Base-by-base conservation (phyloP, 768 basidiomycete genomes). In the Royoungia palumana region DNA sequence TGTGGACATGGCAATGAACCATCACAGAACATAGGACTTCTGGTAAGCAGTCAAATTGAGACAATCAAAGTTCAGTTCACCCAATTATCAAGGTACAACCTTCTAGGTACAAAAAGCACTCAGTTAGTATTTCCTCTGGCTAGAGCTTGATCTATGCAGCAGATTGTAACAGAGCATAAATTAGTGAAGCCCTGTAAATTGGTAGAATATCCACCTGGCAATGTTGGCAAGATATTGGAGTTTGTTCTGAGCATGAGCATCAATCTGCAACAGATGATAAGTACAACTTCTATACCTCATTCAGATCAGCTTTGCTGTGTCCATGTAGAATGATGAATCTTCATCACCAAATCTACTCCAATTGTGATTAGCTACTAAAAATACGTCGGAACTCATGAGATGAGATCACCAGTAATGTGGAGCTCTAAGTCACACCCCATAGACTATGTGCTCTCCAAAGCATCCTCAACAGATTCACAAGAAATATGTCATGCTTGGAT, bases 321-420 rank as follows among this genome's bases (percentile, higher is more conserved):
- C n/a, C n/a, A n/a, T n/a, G n/a, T n/a, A n/a, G n/a, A n/a, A 34
- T 19, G 38, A 20, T 16, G 13, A 32, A 14, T 32, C 81, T 48
- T 53, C 89, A 93, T 87, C 35, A 94, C 88, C 91, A 96, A 89
- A 6, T 83, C 85, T 87, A 94, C 91, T 10, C 86, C 92, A 48
- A 87, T 73, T 3, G 85, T 82, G 8, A 83, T 82, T 39, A 88
- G 65, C 77, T 79, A 38, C 5, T 2, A 12, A 20, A 21, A 64
- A 46, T 14, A 51, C 34, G 25, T 40, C n/a, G n/a, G n/a, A n/a
- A n/a, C 35, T 5, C 44, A 51, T 40, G 35, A 6, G 20, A 0
- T 1, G 35, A 47, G 17, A 44, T 44, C 14, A 16, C 89, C 20
- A 98, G 68, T 71, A 98, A 98, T 0, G 91, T 82, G 2, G 87